A percentile compares a stretch with the other conserved stretches of the same genome.
Conservation (phyloP, 2,329 filamentous ascomycete genomes). For the Neospermospora avenae region DNA sequence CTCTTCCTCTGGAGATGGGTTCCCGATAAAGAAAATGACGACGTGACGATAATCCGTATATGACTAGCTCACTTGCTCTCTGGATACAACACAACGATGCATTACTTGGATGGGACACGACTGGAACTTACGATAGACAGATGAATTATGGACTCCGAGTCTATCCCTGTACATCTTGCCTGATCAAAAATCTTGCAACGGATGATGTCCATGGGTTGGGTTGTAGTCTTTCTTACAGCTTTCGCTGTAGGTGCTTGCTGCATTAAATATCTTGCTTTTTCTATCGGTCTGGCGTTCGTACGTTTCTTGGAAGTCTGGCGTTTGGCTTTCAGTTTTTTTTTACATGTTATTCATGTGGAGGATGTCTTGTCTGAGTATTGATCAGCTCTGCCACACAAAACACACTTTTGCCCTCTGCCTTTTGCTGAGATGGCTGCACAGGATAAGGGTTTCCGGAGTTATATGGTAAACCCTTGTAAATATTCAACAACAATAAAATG, state of each 20-base stretch:
- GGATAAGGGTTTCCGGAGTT: conserved; percentile 9
- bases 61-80: conserved; percentile 30
- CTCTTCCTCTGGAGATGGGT: conserved; percentile 31
- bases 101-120: conserved; percentile 37
- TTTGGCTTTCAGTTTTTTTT: conserved; percentile 22
- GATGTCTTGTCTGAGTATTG: conserved; percentile 23
- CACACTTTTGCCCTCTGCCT: conserved; percentile 10
- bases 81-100: conserved; percentile 32
- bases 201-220: conserved; percentile 18
- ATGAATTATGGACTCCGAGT: conserved; percentile 24
- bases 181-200: conserved; percentile 20
- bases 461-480: conserved; percentile 23
- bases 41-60: conserved; percentile 23
- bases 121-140: conserved; percentile 33
- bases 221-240: conserved; percentile 17
- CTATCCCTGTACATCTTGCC: conserved; percentile 22
- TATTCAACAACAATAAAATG: conserved; percentile 22
- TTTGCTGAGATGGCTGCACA: conserved; percentile 11
- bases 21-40: conserved; percentile 28
- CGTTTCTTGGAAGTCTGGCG: conserved; percentile 28
- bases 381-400: conserved; percentile 1
- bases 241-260: conserved; percentile 21
- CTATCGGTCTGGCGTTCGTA: conserved; percentile 27
- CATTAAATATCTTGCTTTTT: conserved; percentile 27
- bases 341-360: conserved; percentile 18